Percentiles rank a stretch among this genome's conserved stretches.
Evolutionary conservation across 441 rosid species (phyloP).

Genomic region (Pelargonium myrrhifolium): DNA sequence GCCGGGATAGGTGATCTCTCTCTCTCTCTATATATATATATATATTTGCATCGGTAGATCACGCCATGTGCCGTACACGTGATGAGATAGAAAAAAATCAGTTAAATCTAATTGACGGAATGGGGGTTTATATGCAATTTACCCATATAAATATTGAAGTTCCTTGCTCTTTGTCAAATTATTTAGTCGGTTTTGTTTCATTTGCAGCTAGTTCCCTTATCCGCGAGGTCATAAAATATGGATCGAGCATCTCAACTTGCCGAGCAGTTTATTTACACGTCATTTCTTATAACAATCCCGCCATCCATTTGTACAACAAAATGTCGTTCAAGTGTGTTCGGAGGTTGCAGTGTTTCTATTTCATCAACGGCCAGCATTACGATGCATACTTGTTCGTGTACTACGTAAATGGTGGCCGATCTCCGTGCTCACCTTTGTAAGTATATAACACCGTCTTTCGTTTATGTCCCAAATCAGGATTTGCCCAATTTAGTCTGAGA

Average conservation of each 20-base stretch:
- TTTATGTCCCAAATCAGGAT: background rate
- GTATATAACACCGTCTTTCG: constrained; percentile 22
- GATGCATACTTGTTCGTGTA: constrained; percentile 83
- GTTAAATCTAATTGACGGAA: no score
- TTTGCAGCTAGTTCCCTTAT: constrained; percentile 59
- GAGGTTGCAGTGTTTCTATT: constrained; percentile 67
- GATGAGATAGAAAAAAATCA: no score
- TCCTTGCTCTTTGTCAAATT: background rate
- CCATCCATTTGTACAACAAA: constrained; percentile 77
- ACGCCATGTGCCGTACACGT: no score
- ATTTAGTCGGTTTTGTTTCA: no score
- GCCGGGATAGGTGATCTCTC: constrained; percentile 59
- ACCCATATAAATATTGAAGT: background rate
- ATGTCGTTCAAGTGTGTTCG: constrained; percentile 77
- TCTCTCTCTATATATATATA: no score
- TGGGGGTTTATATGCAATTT: no score
- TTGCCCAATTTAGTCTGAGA: no score
- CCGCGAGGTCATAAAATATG: constrained; percentile 62
- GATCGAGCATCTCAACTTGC: constrained; percentile 54
- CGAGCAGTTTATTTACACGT: constrained; percentile 91
- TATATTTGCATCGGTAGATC: no score
- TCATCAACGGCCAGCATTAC: constrained; percentile 72
- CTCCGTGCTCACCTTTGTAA: constrained; percentile 92
- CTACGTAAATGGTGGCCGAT: constrained; percentile 71
- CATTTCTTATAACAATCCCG: constrained; percentile 82